Percentiles rank a stretch among this genome's conserved stretches.
phyloP scores from a whole-genome alignment of 768 basidiomycete species.

The Punctularia strigosozonata region DNA sequence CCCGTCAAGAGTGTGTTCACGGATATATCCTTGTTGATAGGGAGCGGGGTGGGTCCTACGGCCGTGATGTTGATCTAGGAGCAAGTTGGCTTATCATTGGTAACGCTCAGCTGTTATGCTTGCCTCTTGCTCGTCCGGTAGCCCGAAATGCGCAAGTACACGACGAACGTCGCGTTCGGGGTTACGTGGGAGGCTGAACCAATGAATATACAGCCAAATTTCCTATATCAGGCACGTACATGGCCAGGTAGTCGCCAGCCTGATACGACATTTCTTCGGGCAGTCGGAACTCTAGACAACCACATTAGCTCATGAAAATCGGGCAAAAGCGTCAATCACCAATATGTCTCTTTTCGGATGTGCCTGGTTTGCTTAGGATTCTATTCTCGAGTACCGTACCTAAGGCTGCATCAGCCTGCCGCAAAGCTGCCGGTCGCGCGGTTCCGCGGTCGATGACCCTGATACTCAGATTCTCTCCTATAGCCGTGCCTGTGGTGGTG shows the following conservation, averaged over 20 bases:
- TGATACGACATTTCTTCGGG: constrained; percentile 25
- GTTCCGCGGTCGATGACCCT: constrained; percentile 21
- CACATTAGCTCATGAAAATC: not conserved
- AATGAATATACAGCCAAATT: not conserved
- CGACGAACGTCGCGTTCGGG: constrained; percentile 26
- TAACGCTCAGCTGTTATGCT: no score
- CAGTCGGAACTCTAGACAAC: constrained; percentile 27
- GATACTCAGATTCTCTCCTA: constrained; percentile 15
- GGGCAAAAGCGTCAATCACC: constrained; percentile 18
- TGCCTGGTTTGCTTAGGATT: constrained; percentile 25
- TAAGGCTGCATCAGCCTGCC: constrained; percentile 25
- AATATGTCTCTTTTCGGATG: constrained; percentile 29
- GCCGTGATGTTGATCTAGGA: constrained; percentile 26
- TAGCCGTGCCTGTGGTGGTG: no score
- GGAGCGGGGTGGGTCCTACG: constrained; percentile 26
- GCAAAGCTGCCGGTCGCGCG: constrained; percentile 21
- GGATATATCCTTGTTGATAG: constrained; percentile 24
- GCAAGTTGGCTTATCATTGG: no score
- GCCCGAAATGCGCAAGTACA: constrained; percentile 23
- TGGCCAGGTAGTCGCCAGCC: constrained; percentile 36
- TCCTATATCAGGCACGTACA: constrained; percentile 23
- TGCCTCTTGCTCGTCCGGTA: constrained; percentile 29
- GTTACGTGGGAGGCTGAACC: constrained; percentile 29
- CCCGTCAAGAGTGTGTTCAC: constrained; percentile 26
- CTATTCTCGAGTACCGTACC: constrained; percentile 29